A percentile compares a stretch with the other conserved stretches of the same genome.
phyloP scores from a whole-genome alignment of 2,329 filamentous ascomycete species.

The Rachicladosporium sp. region DNA sequence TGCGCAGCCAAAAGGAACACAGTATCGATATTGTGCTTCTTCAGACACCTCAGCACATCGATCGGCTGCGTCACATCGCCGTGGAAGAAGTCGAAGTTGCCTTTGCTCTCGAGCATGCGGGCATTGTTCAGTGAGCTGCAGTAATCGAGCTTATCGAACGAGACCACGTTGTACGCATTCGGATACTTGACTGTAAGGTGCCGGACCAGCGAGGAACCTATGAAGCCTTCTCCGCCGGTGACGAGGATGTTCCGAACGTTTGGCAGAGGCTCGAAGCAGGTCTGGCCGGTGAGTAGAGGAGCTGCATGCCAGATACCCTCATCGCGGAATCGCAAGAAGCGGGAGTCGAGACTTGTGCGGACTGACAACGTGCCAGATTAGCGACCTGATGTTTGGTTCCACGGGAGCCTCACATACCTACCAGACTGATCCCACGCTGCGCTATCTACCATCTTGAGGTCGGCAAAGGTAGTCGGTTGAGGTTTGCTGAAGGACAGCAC shows the following conservation, averaged over 20 bases:
- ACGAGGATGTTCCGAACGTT: constrained; percentile 72
- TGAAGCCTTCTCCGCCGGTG: constrained; percentile 75
- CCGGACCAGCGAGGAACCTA: constrained; percentile 76
- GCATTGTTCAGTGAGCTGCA: constrained; percentile 74
- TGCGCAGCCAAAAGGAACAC: constrained; percentile 79
- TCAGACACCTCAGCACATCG: constrained; percentile 58
- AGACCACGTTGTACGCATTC: constrained; percentile 63
- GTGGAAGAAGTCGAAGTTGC: constrained; percentile 69
- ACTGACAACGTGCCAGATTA: constrained; percentile 4
- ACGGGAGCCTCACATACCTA: not conserved
- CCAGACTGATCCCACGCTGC: no score
- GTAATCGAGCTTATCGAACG: constrained; percentile 77
- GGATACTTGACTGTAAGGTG: constrained; percentile 65
- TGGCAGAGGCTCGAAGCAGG: constrained; percentile 54
- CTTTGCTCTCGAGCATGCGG: constrained; percentile 49
- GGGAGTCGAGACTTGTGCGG: constrained; percentile 28
- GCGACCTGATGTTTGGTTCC: not conserved
- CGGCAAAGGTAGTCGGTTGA: no score
- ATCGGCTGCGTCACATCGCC: constrained; percentile 63
- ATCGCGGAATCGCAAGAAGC: constrained; percentile 31
- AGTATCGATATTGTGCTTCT: constrained; percentile 62
- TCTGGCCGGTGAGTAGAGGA: constrained; percentile 56
- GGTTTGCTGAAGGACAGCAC: no score
- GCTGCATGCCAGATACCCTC: constrained; percentile 59
- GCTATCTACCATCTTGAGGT: no score